Percentiles rank a stretch among this genome's conserved stretches.
phyloP scores from a whole-genome alignment of 768 basidiomycete species.

The Piloderma croceum region DNA sequence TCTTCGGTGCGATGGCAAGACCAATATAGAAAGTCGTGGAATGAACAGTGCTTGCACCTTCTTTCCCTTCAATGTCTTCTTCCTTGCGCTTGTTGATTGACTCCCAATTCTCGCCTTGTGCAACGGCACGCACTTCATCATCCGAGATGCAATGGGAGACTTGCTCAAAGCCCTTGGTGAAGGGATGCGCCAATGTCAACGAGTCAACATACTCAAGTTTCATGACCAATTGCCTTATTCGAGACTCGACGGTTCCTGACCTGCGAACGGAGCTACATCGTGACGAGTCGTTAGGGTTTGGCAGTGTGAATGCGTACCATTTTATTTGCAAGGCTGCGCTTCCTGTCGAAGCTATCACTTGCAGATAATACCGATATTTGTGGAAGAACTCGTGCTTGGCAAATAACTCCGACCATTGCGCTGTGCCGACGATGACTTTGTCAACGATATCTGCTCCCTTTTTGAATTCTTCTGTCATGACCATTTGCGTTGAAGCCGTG shows the following conservation, averaged over 20 bases:
- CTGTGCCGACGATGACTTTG: slow-evolving; percentile 78
- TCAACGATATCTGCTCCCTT: slow-evolving; percentile 93
- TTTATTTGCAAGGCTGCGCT: slow-evolving; percentile 83
- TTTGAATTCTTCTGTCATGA: slow-evolving; percentile 94
- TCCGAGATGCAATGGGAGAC: slow-evolving; percentile 76
- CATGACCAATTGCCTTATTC: slow-evolving; percentile 93
- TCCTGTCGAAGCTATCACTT: slow-evolving; percentile 89
- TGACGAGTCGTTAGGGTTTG: not conserved
- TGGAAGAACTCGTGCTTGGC: slow-evolving; percentile 95
- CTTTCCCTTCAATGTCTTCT: slow-evolving; percentile 72
- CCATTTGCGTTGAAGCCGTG: slow-evolving; percentile 89
- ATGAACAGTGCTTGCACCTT: slow-evolving; percentile 73
- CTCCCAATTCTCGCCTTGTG: slow-evolving; percentile 80
- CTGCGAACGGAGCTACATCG: slow-evolving; percentile 28
- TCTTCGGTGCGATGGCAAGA: slow-evolving; percentile 84
- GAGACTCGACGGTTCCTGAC: slow-evolving; percentile 98
- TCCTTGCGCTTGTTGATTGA: slow-evolving; percentile 66
- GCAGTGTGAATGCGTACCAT: slow-evolving; percentile 53
- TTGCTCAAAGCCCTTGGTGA: slow-evolving; percentile 90
- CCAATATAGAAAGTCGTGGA: slow-evolving; percentile 99
- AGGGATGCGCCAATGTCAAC: slow-evolving; percentile 88
- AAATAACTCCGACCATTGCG: slow-evolving; percentile 91
- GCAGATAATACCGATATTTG: slow-evolving; percentile 93
- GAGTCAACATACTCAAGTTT: slow-evolving; percentile 96
- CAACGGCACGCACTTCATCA: slow-evolving; percentile 83